These are phyloP conservation scores for Aureobasidium lini DNA, from an alignment of 2,329 filamentous ascomycete genomes.

Conservation along the genomic window DNA sequence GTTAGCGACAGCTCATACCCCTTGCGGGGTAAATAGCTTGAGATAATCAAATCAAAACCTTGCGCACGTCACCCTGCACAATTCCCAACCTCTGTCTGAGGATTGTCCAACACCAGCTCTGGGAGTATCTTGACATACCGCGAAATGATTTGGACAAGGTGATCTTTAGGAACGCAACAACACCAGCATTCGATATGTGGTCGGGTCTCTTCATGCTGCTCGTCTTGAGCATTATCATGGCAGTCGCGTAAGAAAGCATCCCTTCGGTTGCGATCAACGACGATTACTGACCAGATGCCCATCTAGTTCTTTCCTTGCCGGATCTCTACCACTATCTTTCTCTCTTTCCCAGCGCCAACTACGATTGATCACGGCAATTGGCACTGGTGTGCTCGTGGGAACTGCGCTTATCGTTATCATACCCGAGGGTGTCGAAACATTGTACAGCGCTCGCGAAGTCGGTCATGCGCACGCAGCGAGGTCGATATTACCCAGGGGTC, in stretches of 20 bases:
- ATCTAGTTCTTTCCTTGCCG: constrained; percentile 81
- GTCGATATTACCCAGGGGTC: neutral
- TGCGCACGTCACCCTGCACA: neutral
- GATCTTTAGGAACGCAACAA: neutral
- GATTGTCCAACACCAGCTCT: neutral
- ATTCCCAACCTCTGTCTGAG: neutral
- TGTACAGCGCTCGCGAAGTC: constrained; percentile 52
- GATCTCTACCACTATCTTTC: constrained; percentile 83
- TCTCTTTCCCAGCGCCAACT: constrained; percentile 79
- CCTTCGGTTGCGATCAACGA: neutral
- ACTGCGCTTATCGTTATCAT: constrained; percentile 97
- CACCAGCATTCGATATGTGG: constrained; percentile 35
- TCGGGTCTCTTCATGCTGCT: constrained; percentile 60
- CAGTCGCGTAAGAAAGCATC: constrained; percentile 46
- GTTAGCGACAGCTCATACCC: too few relatives aligned
- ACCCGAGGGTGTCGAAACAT: constrained; percentile 87
- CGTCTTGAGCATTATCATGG: constrained; percentile 58
- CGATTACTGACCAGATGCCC: neutral
- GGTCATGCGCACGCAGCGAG: constrained; percentile 17
- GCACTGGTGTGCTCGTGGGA: constrained; percentile 87
- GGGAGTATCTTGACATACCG: neutral
- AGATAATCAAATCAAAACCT: too few relatives aligned
- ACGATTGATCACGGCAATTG: constrained; percentile 82
- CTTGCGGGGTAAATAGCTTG: too few relatives aligned
- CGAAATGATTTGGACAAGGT: neutral